A percentile compares a stretch with the other conserved stretches of the same genome.
These are phyloP conservation scores for Glycine tomentella DNA, from an alignment of 306 rosid genomes.

Conservation along the genomic window DNA sequence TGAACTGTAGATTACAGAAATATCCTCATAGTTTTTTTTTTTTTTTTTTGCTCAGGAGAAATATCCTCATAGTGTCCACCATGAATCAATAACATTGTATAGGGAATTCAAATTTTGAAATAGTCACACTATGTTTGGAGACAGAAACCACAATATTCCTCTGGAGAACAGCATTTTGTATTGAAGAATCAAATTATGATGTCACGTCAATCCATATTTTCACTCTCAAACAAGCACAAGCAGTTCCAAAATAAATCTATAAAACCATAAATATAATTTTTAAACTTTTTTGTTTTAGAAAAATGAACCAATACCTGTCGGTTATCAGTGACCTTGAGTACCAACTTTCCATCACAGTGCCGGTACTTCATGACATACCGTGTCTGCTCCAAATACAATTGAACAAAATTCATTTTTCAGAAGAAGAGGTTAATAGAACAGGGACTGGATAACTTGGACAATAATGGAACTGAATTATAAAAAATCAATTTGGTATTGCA, in stretches of 20 bases:
- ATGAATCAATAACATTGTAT: neutral
- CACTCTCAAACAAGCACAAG: neutral
- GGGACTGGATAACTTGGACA: neutral
- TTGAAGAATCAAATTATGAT: neutral
- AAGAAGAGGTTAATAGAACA: neutral
- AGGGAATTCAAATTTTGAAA: constrained; percentile 28
- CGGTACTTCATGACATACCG: constrained; percentile 83
- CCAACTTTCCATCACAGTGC: constrained; percentile 82
- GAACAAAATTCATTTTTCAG: neutral
- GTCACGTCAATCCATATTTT: neutral
- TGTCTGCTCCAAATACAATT: constrained; percentile 52
- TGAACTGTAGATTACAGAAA: neutral
- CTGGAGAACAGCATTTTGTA: constrained; percentile 9
- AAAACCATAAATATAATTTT: neutral
- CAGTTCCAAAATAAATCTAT: neutral
- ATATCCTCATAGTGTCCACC: neutral
- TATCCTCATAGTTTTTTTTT: too few relatives aligned
- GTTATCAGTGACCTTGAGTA: constrained; percentile 82
- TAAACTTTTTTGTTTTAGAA: neutral
- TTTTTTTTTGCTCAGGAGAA: too few relatives aligned
- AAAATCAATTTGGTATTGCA: neutral
- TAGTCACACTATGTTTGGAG: neutral
- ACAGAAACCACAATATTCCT: constrained; percentile 1
- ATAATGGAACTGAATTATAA: constrained; percentile 12
- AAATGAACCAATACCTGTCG: constrained; percentile 56